Evolutionary conservation across 441 rosid genomes (phyloP).

Genomic region (Arabidopsis lyrata): DNA sequence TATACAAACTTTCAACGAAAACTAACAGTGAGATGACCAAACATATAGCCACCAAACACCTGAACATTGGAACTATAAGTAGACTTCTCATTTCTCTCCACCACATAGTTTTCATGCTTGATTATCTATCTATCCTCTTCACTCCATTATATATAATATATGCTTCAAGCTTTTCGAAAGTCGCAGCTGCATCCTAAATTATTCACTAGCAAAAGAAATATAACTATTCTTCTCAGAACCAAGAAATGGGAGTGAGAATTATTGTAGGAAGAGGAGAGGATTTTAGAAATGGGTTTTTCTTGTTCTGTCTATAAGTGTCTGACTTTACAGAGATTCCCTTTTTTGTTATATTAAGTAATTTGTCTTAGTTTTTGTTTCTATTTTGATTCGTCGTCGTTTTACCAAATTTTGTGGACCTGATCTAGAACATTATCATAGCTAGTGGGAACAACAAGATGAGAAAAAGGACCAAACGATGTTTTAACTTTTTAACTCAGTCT

Average conservation of each 20-base stretch:
- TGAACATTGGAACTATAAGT: slow-evolving; percentile 33
- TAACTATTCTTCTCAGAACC: not conserved
- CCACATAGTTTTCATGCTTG: slow-evolving; percentile 34
- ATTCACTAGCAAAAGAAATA: not conserved
- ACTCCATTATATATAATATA: slow-evolving; percentile 22
- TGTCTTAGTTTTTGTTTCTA: slow-evolving; percentile 6
- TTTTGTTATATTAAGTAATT: slow-evolving; percentile 1
- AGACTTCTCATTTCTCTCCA: slow-evolving; percentile 52
- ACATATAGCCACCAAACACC: slow-evolving; percentile 59
- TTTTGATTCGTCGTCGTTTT: slow-evolving; percentile 14
- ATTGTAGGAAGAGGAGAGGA: not conserved
- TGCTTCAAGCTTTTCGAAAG: slow-evolving; percentile 33
- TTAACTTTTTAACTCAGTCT: slow-evolving; percentile 12
- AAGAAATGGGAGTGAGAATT: slow-evolving; percentile 11
- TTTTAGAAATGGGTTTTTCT: slow-evolving; percentile 17
- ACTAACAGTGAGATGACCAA: slow-evolving; percentile 58
- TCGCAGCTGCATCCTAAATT: slow-evolving; percentile 13
- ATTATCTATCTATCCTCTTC: slow-evolving; percentile 22
- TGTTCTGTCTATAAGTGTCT: slow-evolving; percentile 21
- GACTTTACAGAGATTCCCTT: slow-evolving; percentile 29
- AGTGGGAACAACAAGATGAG: slow-evolving; percentile 27
- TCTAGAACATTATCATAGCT: slow-evolving; percentile 23
- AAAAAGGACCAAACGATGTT: slow-evolving; percentile 23
- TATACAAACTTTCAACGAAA: slow-evolving; percentile 62
- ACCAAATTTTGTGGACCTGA: slow-evolving; percentile 21